Percentiles rank a stretch among this genome's conserved stretches.
Conservation (phyloP, 2,329 filamentous ascomycete species). For the Pseudodiploospora longispora region DNA sequence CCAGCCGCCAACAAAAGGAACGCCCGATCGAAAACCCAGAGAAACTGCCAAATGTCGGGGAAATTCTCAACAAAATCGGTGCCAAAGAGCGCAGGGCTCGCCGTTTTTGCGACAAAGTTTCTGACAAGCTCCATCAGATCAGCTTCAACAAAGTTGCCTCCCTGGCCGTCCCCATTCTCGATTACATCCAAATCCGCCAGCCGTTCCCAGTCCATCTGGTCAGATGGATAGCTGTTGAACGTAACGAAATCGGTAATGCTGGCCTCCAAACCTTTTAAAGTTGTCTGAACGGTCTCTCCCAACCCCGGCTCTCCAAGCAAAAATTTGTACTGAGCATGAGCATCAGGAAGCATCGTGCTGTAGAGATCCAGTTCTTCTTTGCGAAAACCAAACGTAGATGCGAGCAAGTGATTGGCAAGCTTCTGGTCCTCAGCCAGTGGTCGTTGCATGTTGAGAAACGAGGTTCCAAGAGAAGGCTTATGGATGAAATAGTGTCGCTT, state of each 20-base stretch:
- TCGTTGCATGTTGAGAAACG: slow-evolving; percentile 21
- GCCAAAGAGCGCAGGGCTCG: slow-evolving; percentile 29
- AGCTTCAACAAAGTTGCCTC: slow-evolving; percentile 22
- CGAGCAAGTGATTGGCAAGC: slow-evolving; percentile 18
- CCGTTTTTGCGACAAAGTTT: slow-evolving; percentile 27
- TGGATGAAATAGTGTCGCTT: slow-evolving; percentile 26
- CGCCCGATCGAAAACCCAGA: slow-evolving; percentile 30
- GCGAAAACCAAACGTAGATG: slow-evolving; percentile 25
- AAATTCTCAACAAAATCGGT: slow-evolving; percentile 34
- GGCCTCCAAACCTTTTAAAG: slow-evolving; percentile 17
- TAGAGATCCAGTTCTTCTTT: slow-evolving; percentile 23
- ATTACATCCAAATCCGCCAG: slow-evolving; percentile 22
- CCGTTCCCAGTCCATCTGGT: slow-evolving; percentile 33
- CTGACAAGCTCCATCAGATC: slow-evolving; percentile 26
- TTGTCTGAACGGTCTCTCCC: slow-evolving; percentile 12
- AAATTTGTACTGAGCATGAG: slow-evolving; percentile 18
- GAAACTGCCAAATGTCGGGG: slow-evolving; percentile 26
- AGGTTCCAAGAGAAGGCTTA: slow-evolving; percentile 20
- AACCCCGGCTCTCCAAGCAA: slow-evolving; percentile 19
- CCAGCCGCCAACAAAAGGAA: slow-evolving; percentile 23
- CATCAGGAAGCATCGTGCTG: slow-evolving; percentile 18
- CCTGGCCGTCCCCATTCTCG: slow-evolving; percentile 14
- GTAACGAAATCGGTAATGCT: slow-evolving; percentile 28
- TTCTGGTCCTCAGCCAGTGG: slow-evolving; percentile 18
- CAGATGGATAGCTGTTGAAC: slow-evolving; percentile 28